Base-by-base conservation (phyloP, 345 rosid species). In the Firmiana major region DNA sequence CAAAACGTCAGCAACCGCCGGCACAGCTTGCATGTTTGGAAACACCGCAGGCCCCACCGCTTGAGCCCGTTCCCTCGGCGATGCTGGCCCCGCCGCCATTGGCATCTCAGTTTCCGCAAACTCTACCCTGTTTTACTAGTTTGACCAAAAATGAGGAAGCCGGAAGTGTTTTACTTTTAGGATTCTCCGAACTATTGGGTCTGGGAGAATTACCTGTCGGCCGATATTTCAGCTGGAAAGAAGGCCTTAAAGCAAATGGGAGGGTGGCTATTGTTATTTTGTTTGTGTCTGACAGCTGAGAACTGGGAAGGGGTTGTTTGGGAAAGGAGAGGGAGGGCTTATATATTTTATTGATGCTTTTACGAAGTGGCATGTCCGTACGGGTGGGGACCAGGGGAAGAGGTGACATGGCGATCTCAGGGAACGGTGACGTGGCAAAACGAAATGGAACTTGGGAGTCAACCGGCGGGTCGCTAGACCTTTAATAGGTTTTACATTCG, bases 41-140 rank as follows among this genome's bases (percentile, higher is more conserved):
- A n/a, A 81, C 51, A 75, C 73, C 8, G 59, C 9, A 7, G 75
- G 26, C 6, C 69, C 77, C 21, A 24, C 64, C 17, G 75, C 58
- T 24, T 78, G 78, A 49, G 67, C 62, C 73, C 64, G 54, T 49
- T 79, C 85, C 74, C 53, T 67, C 65, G 66, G 77, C 46, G 77
- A 63, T 83, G 80, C 84, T 76, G 71, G 75, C 34, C 84, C 86
- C 40, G 87, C 86, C 86, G 84, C 85, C 89, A 88, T 87, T 83
- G 88, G 85, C 92, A 85, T 88, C 79, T 85, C 82, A 45, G 17
- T 51, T 16, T 7, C 43, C 3, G 17, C 9, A 15, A 12, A 24
- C 12, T 63, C 36, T 48, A 26, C 73, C 67, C 22, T 21, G 17
- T 34, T 51, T 26, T 9, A 12, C 71, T 24, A 67, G 15, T 42